Base-by-base conservation (phyloP, 495 filamentous ascomycete genomes). In the Hypoxylon lenormandii region DNA sequence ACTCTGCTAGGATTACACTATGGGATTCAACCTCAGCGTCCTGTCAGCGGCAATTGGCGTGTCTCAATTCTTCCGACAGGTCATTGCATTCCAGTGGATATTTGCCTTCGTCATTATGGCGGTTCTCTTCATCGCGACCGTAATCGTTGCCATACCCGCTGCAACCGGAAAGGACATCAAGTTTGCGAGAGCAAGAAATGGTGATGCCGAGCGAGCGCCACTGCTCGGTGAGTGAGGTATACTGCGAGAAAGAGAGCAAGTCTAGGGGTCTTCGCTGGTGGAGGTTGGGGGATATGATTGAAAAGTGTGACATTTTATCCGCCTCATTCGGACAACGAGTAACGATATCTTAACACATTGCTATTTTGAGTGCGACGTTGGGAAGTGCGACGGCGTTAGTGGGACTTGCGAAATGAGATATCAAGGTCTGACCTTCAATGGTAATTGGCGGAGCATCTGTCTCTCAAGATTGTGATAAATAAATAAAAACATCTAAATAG, bases 21-120 rank as follows among this genome's bases (percentile, higher is more conserved):
- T 96, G 72, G 93, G 93, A 0, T 92, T 94, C 72, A 84, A 84
- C 49, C 83, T 95, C 50, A 89, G 88, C 72, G 82, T 93, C 26
- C 80, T 97, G 50, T 82, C 86, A 1, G 86, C 91, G 10, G 89
- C 90, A 10, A 84, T 96, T 49, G 92, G 91, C 10, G 86, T 96
- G 13, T 83, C 85, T 13, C 92, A 97, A 75, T 85, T 95, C 77
- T 77, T 86, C 38, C 82, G 84, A 72, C 88, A 91, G 76, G 73
- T 87, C 38, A 83, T 94, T 63, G 88, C 90, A 1, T 79, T 95
- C 56, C 93, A 97, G 80, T 96, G 91, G 93, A 93, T 93, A 77
- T 96, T 96, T 74, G 92, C 92, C 28, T 94, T 96, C 70, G 82
- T 86, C 64, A 90, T 96, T 76, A 93, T 94, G 84, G 87, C 80